Percentiles rank a stretch among this genome's conserved stretches.
These are phyloP conservation scores for Daphne laureola DNA, from an alignment of 441 rosid genomes.

Conservation along the genomic window DNA sequence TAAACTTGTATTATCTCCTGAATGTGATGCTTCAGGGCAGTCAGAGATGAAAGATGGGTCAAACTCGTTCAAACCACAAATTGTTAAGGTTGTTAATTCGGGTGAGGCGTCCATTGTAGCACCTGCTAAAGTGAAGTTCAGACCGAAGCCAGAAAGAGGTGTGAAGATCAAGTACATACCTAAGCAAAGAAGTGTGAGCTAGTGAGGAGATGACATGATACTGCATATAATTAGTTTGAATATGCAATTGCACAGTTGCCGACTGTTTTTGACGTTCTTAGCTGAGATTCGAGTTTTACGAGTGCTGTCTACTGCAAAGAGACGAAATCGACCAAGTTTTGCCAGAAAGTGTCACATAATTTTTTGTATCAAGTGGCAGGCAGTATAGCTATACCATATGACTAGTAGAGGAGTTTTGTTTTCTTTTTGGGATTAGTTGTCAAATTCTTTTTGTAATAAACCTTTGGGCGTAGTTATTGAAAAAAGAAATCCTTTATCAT, in stretches of 20 bases:
- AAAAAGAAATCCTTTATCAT: background rate
- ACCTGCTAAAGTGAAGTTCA: conserved; percentile 30
- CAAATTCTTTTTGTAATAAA: conserved; percentile 32
- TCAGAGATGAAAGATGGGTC: conserved; percentile 19
- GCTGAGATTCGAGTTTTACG: conserved; percentile 71
- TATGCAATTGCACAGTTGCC: conserved; percentile 29
- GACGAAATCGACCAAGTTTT: conserved; percentile 14
- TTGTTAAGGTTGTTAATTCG: conserved; percentile 3
- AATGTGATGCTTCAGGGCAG: conserved; percentile 24
- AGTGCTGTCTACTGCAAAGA: conserved; percentile 39
- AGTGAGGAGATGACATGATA: conserved; percentile 16
- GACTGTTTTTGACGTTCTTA: conserved; percentile 24
- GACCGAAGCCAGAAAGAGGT: conserved; percentile 50
- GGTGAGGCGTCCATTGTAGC: conserved; percentile 20
- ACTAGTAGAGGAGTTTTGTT: conserved; percentile 2
- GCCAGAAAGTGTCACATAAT: conserved; percentile 17
- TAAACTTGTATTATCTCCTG: conserved; percentile 43
- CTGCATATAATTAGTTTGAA: conserved; percentile 18
- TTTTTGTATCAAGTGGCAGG: conserved; percentile 5
- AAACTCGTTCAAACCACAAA: conserved; percentile 6
- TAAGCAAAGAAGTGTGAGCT: conserved; percentile 44
- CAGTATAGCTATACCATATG: conserved; percentile 16
- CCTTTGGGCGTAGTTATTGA: conserved; percentile 16
- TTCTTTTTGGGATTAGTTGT: conserved; percentile 14
- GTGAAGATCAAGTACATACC: conserved; percentile 71